Percentiles rank a stretch among this genome's conserved stretches.
Conservation (phyloP, 495 filamentous ascomycete genomes). For the Talaromyces proteolyticus region DNA sequence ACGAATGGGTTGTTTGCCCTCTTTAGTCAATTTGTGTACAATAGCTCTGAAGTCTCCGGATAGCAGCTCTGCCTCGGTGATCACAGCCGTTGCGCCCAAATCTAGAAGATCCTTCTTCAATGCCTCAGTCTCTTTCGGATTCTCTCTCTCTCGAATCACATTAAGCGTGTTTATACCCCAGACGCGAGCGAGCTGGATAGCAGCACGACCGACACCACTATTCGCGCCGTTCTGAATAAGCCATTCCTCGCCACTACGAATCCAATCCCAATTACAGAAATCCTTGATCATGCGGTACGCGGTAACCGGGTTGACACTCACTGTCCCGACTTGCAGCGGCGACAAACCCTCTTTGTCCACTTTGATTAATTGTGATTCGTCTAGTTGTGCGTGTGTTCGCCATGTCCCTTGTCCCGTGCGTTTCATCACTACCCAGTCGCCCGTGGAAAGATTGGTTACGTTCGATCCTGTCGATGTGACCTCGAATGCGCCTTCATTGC, state of each 20-base stretch:
- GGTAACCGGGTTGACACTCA: constrained; percentile 86
- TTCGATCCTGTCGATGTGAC: constrained; percentile 58
- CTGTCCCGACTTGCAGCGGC: constrained; percentile 71
- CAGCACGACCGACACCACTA: constrained; percentile 80
- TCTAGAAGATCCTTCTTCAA: constrained; percentile 65
- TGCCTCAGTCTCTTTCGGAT: constrained; percentile 52
- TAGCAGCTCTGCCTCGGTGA: constrained; percentile 75
- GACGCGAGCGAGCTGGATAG: constrained; percentile 72
- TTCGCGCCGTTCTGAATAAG: constrained; percentile 97
- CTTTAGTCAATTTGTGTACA: constrained; percentile 64
- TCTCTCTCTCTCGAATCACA: constrained; percentile 65
- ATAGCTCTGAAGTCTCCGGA: constrained; percentile 53
- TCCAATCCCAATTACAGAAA: constrained; percentile 56
- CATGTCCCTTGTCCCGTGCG: constrained; percentile 80
- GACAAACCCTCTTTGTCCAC: constrained; percentile 65
- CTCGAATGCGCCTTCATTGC: constrained; percentile 92
- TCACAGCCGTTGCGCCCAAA: constrained; percentile 72
- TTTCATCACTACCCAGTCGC: constrained; percentile 91
- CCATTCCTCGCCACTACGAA: constrained; percentile 60
- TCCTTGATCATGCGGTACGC: constrained; percentile 90
- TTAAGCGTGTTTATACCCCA: constrained; percentile 91
- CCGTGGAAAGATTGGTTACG: constrained; percentile 51
- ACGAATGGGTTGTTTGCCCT: constrained; percentile 59
- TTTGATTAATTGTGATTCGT: constrained; percentile 56
- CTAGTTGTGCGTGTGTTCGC: constrained; percentile 79